Evolutionary conservation across 1,284 basidiomycete genomes (phyloP).

Genomic region (Mrakiaceae sp.): DNA sequence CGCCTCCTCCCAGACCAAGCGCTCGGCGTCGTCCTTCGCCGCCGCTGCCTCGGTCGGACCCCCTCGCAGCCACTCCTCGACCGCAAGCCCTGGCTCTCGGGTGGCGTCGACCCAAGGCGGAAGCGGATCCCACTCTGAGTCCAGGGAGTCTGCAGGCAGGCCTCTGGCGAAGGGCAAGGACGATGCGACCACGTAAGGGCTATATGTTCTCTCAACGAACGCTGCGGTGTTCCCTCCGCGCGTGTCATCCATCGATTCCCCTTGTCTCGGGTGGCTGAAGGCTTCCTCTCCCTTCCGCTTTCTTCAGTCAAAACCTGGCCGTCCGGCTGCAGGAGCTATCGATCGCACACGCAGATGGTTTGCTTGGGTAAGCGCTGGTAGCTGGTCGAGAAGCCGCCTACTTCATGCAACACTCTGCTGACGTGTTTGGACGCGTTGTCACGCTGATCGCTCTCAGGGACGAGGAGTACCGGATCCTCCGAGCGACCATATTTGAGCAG

Average conservation of each 20-base stretch:
- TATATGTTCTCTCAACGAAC: background rate
- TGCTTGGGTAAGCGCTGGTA: background rate
- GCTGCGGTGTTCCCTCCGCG: background rate
- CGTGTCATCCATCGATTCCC: background rate
- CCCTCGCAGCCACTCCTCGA: background rate
- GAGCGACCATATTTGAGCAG: conserved; percentile 9
- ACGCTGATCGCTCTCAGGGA: background rate
- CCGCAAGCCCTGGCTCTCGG: background rate
- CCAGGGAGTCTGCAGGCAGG: background rate
- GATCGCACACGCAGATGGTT: conserved; percentile 1
- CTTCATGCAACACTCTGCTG: background rate
- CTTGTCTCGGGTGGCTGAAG: too few relatives aligned
- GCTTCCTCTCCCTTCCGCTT: background rate
- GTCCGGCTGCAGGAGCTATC: conserved; percentile 1
- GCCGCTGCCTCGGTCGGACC: background rate
- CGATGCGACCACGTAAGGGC: background rate
- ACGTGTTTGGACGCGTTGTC: background rate
- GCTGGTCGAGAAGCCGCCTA: background rate
- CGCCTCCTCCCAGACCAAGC: background rate
- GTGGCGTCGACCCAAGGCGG: background rate
- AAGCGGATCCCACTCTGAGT: background rate
- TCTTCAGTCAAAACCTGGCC: background rate
- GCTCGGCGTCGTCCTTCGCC: background rate
- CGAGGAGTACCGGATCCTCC: conserved; percentile 11
- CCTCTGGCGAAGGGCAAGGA: background rate